Conservation (phyloP, 192 early-diverging fungal species). For the Coemansia reversa region DNA sequence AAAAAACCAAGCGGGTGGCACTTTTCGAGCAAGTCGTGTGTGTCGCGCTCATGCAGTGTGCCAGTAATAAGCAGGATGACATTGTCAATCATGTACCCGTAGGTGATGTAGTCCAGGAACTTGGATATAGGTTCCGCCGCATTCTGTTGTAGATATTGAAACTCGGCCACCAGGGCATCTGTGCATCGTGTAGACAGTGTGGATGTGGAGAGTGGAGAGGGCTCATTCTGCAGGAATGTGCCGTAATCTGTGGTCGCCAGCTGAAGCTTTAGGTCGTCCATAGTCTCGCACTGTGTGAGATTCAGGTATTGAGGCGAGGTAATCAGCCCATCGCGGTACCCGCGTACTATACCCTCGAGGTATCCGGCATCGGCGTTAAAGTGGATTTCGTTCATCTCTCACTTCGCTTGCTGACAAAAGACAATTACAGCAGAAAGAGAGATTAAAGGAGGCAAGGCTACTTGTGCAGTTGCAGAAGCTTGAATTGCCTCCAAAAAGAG, state of each 20-base stretch:
- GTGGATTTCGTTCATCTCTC: slow-evolving; percentile 49
- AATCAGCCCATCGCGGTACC: slow-evolving; percentile 87
- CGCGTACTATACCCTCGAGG: slow-evolving; percentile 92
- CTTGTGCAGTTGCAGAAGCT: too few species aligned
- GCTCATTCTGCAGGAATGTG: slow-evolving; percentile 90
- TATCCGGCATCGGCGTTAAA: slow-evolving; percentile 93
- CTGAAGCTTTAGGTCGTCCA: slow-evolving; percentile 96
- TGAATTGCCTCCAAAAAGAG: too few species aligned
- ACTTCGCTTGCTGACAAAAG: too few species aligned
- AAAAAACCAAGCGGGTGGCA: slow-evolving; percentile 98
- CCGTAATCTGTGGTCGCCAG: slow-evolving; percentile 95
- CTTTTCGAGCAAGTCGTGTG: slow-evolving; percentile 92
- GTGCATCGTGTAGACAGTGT: slow-evolving; percentile 86
- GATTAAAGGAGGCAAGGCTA: too few species aligned
- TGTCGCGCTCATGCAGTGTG: slow-evolving; percentile 97
- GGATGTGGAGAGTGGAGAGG: slow-evolving; percentile 91
- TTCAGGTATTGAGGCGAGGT: slow-evolving; percentile 83
- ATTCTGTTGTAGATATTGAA: slow-evolving; percentile 86
- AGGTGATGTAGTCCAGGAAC: slow-evolving; percentile 95
- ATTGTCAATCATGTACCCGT: slow-evolving; percentile 99
- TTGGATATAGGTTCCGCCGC: slow-evolving; percentile 79
- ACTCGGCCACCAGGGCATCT: slow-evolving; percentile 87
- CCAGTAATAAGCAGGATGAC: slow-evolving; percentile 97
- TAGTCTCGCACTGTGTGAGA: slow-evolving; percentile 95
- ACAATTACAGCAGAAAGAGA: too few species aligned